Evolutionary conservation across 805 yeast species (phyloP).

Genomic region (Yamadazyma sp.): DNA sequence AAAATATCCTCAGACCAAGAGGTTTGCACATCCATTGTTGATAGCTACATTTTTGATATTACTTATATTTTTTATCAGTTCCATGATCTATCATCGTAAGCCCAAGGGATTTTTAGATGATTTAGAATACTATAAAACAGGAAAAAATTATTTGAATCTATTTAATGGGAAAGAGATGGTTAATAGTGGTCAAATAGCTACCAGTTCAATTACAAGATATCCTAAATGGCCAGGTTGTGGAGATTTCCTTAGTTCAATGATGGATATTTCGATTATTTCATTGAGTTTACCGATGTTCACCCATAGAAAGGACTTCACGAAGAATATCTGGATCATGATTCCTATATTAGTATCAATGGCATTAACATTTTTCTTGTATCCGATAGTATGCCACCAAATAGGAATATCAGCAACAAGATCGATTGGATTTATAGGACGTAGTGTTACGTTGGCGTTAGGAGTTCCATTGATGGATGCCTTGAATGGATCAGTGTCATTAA

Average conservation of each 20-base stretch:
- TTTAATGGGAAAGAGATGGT: constrained; percentile 41
- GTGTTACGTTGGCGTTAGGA: constrained; percentile 77
- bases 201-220: constrained; percentile 24
- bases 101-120: constrained; percentile 50
- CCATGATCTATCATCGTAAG: constrained; percentile 45
- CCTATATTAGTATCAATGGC: constrained; percentile 57
- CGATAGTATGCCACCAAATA: constrained; percentile 60
- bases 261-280: constrained; percentile 77
- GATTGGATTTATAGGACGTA: constrained; percentile 74
- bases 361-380: constrained; percentile 64
- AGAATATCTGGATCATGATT: constrained; percentile 57
- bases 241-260: constrained; percentile 63
- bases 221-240: constrained; percentile 77
- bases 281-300: constrained; percentile 76
- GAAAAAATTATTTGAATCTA: constrained; percentile 58
- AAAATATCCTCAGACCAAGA: constrained; percentile 42
- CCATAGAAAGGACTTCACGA: constrained; percentile 59
- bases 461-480: constrained; percentile 67
- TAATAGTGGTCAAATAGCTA: constrained; percentile 23
- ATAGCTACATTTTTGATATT: constrained; percentile 63
- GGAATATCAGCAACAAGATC: constrained; percentile 62
- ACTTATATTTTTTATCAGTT: constrained; percentile 58
- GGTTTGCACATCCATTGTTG: constrained; percentile 69
- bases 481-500: constrained; percentile 66
- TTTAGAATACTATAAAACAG: constrained; percentile 61